phyloP scores from a whole-genome alignment of 176 grass and related monocot species.

The Poa pratensis region DNA sequence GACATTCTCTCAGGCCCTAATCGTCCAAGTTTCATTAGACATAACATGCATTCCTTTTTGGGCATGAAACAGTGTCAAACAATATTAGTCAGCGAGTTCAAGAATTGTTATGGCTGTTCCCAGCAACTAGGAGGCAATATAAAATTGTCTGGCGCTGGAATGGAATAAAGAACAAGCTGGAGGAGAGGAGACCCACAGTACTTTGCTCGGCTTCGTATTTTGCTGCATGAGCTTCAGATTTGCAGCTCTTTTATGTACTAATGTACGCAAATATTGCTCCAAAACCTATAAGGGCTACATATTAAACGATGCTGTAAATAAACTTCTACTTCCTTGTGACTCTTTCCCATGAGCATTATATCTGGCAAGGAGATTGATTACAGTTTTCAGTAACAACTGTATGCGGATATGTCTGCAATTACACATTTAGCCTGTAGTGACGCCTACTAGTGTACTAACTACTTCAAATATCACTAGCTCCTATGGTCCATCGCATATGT shows the following conservation, averaged over 20 bases:
- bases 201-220: neutral
- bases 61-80: neutral
- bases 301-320: conserved; percentile 22
- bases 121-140: neutral
- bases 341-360: neutral
- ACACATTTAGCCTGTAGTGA: neutral
- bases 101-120: conserved; percentile 22
- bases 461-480: conserved; percentile 9
- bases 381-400: conserved; percentile 3
- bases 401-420: neutral
- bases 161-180: conserved; percentile 20
- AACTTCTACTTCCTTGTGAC: neutral
- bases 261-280: neutral
- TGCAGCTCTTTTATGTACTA: neutral
- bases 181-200: neutral
- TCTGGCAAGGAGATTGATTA: neutral
- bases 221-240: conserved; percentile 6
- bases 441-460: neutral
- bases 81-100: neutral
- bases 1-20: neutral
- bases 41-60: neutral
- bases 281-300: neutral
- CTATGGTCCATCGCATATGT: neutral
- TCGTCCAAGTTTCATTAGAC: neutral
- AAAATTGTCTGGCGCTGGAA: neutral